Evolutionary conservation across 257 asterid species (phyloP).

Genomic region (Solanum sejunctum): DNA sequence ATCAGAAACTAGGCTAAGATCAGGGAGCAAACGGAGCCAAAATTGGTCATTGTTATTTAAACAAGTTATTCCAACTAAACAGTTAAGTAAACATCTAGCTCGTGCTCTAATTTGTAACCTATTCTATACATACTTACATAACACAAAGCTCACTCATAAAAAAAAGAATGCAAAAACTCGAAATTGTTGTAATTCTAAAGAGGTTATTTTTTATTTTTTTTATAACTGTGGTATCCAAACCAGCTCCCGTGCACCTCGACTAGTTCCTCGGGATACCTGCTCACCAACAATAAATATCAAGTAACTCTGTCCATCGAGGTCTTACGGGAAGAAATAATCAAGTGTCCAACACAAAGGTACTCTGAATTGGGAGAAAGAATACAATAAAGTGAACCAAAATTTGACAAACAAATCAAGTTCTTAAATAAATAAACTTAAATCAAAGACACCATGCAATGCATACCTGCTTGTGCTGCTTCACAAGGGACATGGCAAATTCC

Average conservation of each 20-base stretch:
- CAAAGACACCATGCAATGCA: not conserved
- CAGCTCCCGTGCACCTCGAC: too few relatives aligned
- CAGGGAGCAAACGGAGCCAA: not conserved
- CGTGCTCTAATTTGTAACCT: not conserved
- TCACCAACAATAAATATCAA: not conserved
- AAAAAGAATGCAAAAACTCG: not conserved
- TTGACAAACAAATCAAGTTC: not conserved
- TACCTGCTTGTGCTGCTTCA: conserved; percentile 58
- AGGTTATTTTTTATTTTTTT: not conserved
- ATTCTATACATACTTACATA: not conserved
- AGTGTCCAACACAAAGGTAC: not conserved
- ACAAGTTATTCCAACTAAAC: not conserved
- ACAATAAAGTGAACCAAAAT: too few relatives aligned
- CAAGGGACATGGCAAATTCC: conserved; percentile 81
- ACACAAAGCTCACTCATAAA: not conserved
- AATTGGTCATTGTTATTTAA: not conserved
- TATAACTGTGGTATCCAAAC: too few relatives aligned
- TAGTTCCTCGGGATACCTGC: too few relatives aligned
- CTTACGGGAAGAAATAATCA: not conserved
- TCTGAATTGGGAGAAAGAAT: not conserved
- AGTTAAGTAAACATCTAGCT: not conserved
- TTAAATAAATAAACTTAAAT: not conserved
- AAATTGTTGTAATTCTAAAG: not conserved
- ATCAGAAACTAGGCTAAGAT: not conserved
- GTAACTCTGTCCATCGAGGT: not conserved